Evolutionary conservation across 1,139 yeast genomes (phyloP).

Genomic region (Candida tetrigidarum): DNA sequence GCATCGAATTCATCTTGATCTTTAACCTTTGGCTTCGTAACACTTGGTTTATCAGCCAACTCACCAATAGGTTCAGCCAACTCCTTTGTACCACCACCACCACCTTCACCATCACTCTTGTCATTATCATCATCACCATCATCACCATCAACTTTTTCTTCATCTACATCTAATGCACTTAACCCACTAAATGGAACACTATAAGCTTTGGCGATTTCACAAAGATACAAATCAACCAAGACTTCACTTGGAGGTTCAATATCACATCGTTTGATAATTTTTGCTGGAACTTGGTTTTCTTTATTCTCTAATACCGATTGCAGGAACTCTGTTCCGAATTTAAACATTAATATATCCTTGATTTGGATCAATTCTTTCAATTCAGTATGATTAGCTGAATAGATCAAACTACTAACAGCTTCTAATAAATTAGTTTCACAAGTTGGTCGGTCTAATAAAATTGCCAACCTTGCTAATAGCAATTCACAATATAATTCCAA

Average conservation of each 20-base stretch:
- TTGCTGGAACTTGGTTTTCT: constrained; percentile 62
- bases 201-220: constrained; percentile 84
- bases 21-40: constrained; percentile 9
- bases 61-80: constrained; percentile 24
- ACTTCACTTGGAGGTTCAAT: constrained; percentile 70
- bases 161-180: constrained; percentile 33
- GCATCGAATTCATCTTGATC: constrained; percentile 41
- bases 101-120: too few species aligned
- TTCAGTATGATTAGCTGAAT: constrained; percentile 73
- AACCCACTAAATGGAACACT: constrained; percentile 72
- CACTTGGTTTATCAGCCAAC: constrained; percentile 17
- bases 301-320: constrained; percentile 61
- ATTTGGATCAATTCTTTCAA: constrained; percentile 69
- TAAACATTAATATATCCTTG: constrained; percentile 62
- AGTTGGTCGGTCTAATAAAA: constrained; percentile 49
- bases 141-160: constrained; percentile 22
- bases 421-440: constrained; percentile 73
- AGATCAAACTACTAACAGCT: constrained; percentile 73
- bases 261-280: constrained; percentile 63
- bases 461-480: constrained; percentile 71
- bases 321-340: constrained; percentile 69
- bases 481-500: constrained; percentile 86
- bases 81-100: constrained; percentile 24
- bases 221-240: constrained; percentile 69
- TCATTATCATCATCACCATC: constrained; percentile 21